A percentile compares a stretch with the other conserved stretches of the same genome.
Conservation (phyloP, 139 green algal genomes). For the Eudorina sp. region DNA sequence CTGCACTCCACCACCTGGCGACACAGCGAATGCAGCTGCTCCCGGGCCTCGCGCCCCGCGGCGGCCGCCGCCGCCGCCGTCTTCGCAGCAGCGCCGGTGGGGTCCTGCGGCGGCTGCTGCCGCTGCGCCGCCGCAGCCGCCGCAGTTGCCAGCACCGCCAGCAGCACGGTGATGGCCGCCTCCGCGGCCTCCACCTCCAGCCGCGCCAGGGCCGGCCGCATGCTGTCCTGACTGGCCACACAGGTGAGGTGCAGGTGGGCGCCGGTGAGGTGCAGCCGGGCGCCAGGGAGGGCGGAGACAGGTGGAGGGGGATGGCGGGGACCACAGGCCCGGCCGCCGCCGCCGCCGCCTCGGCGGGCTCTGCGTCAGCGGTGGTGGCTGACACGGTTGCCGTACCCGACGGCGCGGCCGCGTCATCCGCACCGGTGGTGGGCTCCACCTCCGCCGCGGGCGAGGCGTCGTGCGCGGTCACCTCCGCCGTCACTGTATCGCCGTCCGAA, state of each 20-base stretch:
- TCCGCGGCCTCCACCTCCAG: conserved; percentile 40
- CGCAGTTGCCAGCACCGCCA: too few species aligned
- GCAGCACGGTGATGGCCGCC: not conserved
- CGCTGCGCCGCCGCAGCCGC: too few species aligned
- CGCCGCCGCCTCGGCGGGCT: conserved; percentile 17
- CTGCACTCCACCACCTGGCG: not conserved
- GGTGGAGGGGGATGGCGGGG: not conserved
- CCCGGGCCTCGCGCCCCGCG: conserved; percentile 3
- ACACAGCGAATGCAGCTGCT: conserved; percentile 12
- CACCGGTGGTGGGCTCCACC: not conserved
- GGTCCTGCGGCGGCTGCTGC: too few species aligned
- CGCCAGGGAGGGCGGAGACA: not conserved
- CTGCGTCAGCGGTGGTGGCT: not conserved
- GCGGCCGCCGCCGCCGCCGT: not conserved
- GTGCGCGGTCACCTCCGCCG: too few species aligned
- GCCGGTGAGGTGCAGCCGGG: not conserved
- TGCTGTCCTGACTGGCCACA: conserved; percentile 34
- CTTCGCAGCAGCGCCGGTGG: not conserved
- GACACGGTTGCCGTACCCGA: not conserved
- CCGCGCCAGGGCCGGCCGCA: conserved; percentile 20
- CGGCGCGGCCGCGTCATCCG: not conserved
- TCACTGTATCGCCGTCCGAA: too few species aligned
- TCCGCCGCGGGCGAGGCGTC: too few species aligned
- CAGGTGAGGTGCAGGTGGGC: conserved; percentile 30
- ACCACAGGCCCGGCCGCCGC: too few species aligned